phyloP scores from a whole-genome alignment of 2,329 filamentous ascomycete genomes.

The Curvularia verruculosa region DNA sequence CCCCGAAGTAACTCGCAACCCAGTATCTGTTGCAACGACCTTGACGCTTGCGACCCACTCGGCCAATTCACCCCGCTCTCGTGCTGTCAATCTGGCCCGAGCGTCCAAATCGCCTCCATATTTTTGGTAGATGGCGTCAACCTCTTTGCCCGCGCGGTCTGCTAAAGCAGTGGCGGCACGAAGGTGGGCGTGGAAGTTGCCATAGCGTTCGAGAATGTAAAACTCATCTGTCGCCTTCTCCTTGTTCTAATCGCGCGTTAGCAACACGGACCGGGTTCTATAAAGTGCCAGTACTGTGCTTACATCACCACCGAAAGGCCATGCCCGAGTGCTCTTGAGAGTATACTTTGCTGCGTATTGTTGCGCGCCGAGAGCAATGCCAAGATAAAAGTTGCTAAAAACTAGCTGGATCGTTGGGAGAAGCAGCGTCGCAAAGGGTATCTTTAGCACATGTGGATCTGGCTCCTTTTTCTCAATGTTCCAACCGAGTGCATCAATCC shows the following conservation, averaged over 20 bases:
- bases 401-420: slow-evolving; percentile 69
- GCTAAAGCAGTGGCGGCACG: slow-evolving; percentile 65
- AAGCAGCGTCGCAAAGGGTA: slow-evolving; percentile 64
- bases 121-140: slow-evolving; percentile 56
- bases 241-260: slow-evolving; percentile 54
- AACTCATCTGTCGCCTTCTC: slow-evolving; percentile 66
- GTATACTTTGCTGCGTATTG: slow-evolving; percentile 64
- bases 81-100: slow-evolving; percentile 56
- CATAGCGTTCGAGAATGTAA: slow-evolving; percentile 69
- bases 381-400: slow-evolving; percentile 71
- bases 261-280: not conserved
- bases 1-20: slow-evolving; percentile 63
- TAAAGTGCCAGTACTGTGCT: not conserved
- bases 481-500: slow-evolving; percentile 69
- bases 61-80: slow-evolving; percentile 64
- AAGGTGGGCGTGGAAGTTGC: slow-evolving; percentile 67
- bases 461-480: slow-evolving; percentile 58
- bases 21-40: slow-evolving; percentile 66
- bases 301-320: slow-evolving; percentile 67
- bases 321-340: slow-evolving; percentile 61
- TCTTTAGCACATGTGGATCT: slow-evolving; percentile 56
- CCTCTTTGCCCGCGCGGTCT: slow-evolving; percentile 60
- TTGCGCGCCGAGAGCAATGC: slow-evolving; percentile 66
- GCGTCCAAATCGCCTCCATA: slow-evolving; percentile 43
- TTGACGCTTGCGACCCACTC: slow-evolving; percentile 69